These are phyloP conservation scores for Colletotrichum abscissum DNA, from an alignment of 2,329 filamentous ascomycete genomes.

Conservation along the genomic window DNA sequence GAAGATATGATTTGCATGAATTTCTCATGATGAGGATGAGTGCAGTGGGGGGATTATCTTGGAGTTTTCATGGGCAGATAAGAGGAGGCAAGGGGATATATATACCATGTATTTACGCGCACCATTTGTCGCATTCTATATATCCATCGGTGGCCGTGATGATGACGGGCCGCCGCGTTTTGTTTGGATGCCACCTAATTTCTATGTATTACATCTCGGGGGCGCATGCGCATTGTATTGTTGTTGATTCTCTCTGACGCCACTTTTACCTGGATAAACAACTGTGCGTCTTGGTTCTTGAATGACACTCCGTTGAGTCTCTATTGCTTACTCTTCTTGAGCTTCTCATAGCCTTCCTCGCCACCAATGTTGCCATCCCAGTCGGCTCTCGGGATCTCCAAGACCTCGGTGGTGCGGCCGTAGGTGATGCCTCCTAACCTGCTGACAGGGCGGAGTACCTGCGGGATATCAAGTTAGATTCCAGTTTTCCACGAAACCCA, in stretches of 20 bases:
- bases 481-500: neutral
- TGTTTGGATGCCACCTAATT: neutral
- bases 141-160: slow-evolving; percentile 12
- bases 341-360: slow-evolving; percentile 65
- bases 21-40: neutral
- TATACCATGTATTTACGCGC: neutral
- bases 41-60: neutral
- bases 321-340: slow-evolving; percentile 59
- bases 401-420: slow-evolving; percentile 73
- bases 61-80: slow-evolving; percentile 9
- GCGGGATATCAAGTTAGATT: neutral
- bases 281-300: neutral
- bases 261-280: neutral
- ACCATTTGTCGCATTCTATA: slow-evolving; percentile 7
- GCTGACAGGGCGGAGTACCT: slow-evolving; percentile 79
- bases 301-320: neutral
- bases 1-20: slow-evolving; percentile 8
- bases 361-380: slow-evolving; percentile 64
- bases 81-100: neutral
- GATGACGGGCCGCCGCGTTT: neutral
- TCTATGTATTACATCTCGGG: neutral
- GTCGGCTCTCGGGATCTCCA: slow-evolving; percentile 77
- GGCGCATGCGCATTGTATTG: neutral
- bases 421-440: slow-evolving; percentile 91
- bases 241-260: neutral